Conservation (phyloP, 129 eudicot genomes). For the Artemisia argyi region DNA sequence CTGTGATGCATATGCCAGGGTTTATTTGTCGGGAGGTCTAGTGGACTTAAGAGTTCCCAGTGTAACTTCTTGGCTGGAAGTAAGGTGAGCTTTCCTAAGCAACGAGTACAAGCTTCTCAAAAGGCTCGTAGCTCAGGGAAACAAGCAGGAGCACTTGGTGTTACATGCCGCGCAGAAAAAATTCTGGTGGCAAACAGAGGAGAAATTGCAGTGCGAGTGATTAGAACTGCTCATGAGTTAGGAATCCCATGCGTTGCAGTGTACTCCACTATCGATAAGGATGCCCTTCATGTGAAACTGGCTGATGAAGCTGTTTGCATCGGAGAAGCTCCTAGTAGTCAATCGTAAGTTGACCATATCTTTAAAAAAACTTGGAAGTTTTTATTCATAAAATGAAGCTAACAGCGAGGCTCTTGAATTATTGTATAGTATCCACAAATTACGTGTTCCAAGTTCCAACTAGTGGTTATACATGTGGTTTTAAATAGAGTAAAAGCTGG, state of each 20-base stretch:
- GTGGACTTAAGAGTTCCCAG: conserved; percentile 64
- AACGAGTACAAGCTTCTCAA: conserved; percentile 48
- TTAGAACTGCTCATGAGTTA: conserved; percentile 95
- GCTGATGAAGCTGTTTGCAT: conserved; percentile 99
- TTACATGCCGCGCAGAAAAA: conserved; percentile 59
- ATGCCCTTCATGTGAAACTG: conserved; percentile 95
- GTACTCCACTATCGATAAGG: conserved; percentile 95
- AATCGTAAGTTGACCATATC: conserved; percentile 68
- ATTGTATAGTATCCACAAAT: background rate
- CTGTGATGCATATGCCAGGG: conserved; percentile 40
- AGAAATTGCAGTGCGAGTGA: conserved; percentile 96
- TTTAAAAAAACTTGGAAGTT: background rate
- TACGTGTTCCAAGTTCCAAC: background rate
- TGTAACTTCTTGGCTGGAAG: conserved; percentile 66
- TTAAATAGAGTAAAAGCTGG: background rate
- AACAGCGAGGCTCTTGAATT: background rate
- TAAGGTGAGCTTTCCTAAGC: conserved; percentile 59
- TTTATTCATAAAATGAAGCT: background rate
- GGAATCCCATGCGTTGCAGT: conserved; percentile 99
- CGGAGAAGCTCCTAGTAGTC: conserved; percentile 98
- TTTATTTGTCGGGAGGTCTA: conserved; percentile 50
- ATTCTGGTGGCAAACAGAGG: conserved; percentile 98
- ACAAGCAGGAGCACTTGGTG: conserved; percentile 68
- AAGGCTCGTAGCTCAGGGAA: conserved; percentile 43
- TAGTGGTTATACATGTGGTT: background rate